Conservation (phyloP, 164 flowering plant genomes). For the Akebia trifoliata region DNA sequence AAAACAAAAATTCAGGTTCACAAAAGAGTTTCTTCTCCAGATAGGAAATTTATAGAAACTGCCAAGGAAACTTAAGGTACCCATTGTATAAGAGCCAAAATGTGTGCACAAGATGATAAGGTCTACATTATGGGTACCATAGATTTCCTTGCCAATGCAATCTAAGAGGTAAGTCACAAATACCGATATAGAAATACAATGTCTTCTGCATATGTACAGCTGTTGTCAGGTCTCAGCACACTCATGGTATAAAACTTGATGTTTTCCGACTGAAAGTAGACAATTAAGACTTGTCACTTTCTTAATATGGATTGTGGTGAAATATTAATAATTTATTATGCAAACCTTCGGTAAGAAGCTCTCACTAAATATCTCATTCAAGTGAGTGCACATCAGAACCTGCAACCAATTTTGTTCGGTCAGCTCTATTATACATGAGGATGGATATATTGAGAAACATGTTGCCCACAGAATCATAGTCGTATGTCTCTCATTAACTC, state of each 20-base stretch:
- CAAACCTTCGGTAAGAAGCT: constrained; percentile 55
- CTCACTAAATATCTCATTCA: constrained; percentile 72
- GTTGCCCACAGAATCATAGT: no score
- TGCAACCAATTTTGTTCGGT: no score
- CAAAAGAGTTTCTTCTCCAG: background rate
- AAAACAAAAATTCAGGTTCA: background rate
- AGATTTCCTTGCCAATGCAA: background rate
- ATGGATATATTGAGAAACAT: no score
- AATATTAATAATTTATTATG: background rate
- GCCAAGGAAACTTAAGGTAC: background rate
- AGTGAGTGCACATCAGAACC: constrained; percentile 92
- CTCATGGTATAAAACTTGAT: constrained; percentile 86
- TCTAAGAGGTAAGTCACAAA: background rate
- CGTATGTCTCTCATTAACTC: no score
- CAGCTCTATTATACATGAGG: no score
- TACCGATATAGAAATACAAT: constrained; percentile 88
- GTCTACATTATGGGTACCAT: background rate
- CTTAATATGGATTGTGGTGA: background rate
- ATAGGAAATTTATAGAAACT: background rate
- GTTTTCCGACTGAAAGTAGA: constrained; percentile 53
- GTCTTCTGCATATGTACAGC: constrained; percentile 49
- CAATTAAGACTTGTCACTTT: constrained; percentile 7
- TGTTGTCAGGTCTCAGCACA: constrained; percentile 69
- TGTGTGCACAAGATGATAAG: background rate
- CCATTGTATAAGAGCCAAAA: constrained; percentile 1